Evolutionary conservation across 768 basidiomycete genomes (phyloP).

Genomic region (Xerocomellus dryophilus): DNA sequence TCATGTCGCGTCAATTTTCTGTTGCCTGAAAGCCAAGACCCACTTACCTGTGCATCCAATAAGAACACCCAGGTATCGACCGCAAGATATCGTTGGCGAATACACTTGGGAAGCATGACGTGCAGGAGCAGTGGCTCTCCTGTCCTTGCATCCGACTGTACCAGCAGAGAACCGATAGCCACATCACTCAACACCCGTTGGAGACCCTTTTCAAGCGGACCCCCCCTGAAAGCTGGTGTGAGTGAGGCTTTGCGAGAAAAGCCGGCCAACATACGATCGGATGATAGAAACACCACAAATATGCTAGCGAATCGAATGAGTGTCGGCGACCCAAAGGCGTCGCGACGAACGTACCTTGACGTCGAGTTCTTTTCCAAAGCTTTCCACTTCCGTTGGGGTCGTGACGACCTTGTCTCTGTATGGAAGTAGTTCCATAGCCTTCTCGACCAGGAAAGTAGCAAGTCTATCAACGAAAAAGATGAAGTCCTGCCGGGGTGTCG

Average conservation of each 20-base stretch:
- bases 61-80: conserved; percentile 78
- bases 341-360: conserved; percentile 44
- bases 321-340: not conserved
- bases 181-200: conserved; percentile 83
- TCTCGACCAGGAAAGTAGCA: conserved; percentile 79
- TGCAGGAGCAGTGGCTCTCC: conserved; percentile 90
- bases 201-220: conserved; percentile 89
- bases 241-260: conserved; percentile 1
- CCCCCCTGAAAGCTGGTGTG: conserved; percentile 53
- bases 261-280: conserved; percentile 60
- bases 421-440: conserved; percentile 80
- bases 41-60: conserved; percentile 76
- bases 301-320: conserved; percentile 38
- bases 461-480: conserved; percentile 90
- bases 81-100: conserved; percentile 66
- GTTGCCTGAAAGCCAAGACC: not conserved
- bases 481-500: conserved; percentile 79
- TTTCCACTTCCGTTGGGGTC: conserved; percentile 62
- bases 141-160: conserved; percentile 80
- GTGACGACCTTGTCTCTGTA: conserved; percentile 55
- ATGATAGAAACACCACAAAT: conserved; percentile 89
- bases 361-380: conserved; percentile 59
- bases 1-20: conserved; percentile 28
- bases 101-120: conserved; percentile 67
- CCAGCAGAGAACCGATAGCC: conserved; percentile 82